A percentile compares a stretch with the other conserved stretches of the same genome.
Evolutionary conservation across 257 asterid species (phyloP).

Genomic region (Primulina eburnea): DNA sequence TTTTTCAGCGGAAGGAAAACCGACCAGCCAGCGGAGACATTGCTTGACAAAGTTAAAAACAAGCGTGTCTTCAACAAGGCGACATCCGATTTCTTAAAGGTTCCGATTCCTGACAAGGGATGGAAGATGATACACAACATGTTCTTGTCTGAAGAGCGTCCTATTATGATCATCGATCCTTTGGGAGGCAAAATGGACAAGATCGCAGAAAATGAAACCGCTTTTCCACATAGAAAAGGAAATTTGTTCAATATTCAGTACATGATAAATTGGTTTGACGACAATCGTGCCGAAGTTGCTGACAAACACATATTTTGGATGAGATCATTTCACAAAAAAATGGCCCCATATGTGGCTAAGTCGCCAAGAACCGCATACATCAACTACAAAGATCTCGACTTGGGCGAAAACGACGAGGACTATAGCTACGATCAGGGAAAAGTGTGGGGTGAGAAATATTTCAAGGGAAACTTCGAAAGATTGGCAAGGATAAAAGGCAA

Average conservation of each 20-base stretch:
- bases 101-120: slow-evolving; percentile 6
- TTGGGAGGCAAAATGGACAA: slow-evolving; percentile 41
- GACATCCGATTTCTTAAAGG: slow-evolving; percentile 21
- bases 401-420: background rate
- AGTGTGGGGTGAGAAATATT: background rate
- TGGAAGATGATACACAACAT: slow-evolving; percentile 11
- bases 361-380: background rate
- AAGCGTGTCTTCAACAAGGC: slow-evolving; percentile 14
- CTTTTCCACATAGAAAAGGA: slow-evolving; percentile 45
- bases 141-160: slow-evolving; percentile 19
- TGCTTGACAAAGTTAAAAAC: background rate
- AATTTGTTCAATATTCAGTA: slow-evolving; percentile 36
- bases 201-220: slow-evolving; percentile 24
- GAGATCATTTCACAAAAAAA: background rate
- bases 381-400: background rate
- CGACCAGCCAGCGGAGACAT: slow-evolving; percentile 10
- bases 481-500: background rate
- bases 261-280: slow-evolving; percentile 29
- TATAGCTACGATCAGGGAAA: background rate
- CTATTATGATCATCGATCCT: slow-evolving; percentile 32
- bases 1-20: slow-evolving; percentile 2
- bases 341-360: background rate
- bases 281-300: background rate
- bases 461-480: background rate
- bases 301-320: background rate